Conservation (phyloP, 176 grass and related monocot genomes). For the Cenchrus fungigraminus region DNA sequence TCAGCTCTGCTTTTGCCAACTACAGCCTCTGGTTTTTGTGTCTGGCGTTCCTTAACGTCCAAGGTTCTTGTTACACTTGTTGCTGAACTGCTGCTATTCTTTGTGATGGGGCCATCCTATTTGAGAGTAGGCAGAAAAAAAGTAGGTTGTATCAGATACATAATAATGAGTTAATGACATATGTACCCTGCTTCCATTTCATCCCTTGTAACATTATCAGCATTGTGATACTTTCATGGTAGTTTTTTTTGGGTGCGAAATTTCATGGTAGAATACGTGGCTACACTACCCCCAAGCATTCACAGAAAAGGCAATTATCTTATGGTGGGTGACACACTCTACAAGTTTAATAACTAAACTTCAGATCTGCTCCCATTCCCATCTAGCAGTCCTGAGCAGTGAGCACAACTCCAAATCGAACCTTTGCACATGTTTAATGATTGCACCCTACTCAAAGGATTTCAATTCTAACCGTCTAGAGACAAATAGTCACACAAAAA, state of each 20-base stretch:
- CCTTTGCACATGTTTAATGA: background rate
- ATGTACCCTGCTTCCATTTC: background rate
- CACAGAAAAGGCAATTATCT: background rate
- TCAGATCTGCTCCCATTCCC: background rate
- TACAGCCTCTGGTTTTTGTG: slow-evolving; percentile 39
- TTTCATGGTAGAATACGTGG: slow-evolving; percentile 3
- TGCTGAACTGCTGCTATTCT: slow-evolving; percentile 44
- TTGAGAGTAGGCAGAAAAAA: slow-evolving; percentile 6
- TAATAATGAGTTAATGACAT: background rate
- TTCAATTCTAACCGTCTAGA: slow-evolving; percentile 7
- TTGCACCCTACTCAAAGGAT: background rate
- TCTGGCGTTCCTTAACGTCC: slow-evolving; percentile 48
- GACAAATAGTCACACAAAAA: background rate
- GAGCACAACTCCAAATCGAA: slow-evolving; percentile 21
- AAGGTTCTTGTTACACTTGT: slow-evolving; percentile 45
- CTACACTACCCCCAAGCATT: background rate
- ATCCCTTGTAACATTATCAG: background rate
- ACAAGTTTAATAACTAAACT: background rate
- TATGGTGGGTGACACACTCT: background rate
- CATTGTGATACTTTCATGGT: slow-evolving; percentile 13
- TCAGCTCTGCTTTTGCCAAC: slow-evolving; percentile 63
- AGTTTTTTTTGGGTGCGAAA: background rate
- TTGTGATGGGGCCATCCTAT: slow-evolving; percentile 87
- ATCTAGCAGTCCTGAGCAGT: background rate
- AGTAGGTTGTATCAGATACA: background rate